These are phyloP conservation scores for Cyclospora cayetanensis DNA, from an alignment of 169 alveolate species.

Conservation along the genomic window DNA sequence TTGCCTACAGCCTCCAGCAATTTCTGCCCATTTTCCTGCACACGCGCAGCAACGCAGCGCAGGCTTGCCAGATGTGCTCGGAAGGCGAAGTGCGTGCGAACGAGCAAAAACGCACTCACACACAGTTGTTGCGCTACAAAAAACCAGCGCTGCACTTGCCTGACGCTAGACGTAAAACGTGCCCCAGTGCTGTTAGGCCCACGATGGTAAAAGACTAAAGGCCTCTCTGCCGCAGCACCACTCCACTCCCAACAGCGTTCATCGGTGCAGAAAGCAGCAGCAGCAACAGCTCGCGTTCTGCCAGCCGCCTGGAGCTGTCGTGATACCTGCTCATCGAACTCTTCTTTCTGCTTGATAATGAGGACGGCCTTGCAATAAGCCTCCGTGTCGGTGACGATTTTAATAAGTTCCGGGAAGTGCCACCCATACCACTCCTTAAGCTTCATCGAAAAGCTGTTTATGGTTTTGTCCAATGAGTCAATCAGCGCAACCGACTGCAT, in stretches of 20 bases:
- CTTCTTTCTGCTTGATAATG: constrained; percentile 32
- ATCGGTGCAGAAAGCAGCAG: not conserved
- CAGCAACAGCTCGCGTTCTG: not conserved
- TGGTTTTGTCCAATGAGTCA: constrained; percentile 94
- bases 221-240: too few species aligned
- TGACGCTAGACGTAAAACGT: not conserved
- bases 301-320: not conserved
- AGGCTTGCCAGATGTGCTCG: not conserved
- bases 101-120: not conserved
- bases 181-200: not conserved
- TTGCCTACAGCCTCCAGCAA: constrained; percentile 86
- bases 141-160: not conserved
- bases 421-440: constrained; percentile 98
- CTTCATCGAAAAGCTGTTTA: constrained; percentile 99
- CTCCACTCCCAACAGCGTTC: not conserved
- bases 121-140: not conserved
- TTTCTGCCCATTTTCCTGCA: constrained; percentile 42
- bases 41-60: not conserved
- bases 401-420: constrained; percentile 99
- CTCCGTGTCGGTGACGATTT: constrained; percentile 91
- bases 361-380: constrained; percentile 72
- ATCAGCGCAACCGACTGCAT: constrained; percentile 94
- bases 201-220: too few species aligned
- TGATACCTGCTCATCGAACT: constrained; percentile 14
- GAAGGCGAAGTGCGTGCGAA: too few species aligned